Evolutionary conservation across 441 rosid species (phyloP).

Genomic region (Euphorbia corollata): DNA sequence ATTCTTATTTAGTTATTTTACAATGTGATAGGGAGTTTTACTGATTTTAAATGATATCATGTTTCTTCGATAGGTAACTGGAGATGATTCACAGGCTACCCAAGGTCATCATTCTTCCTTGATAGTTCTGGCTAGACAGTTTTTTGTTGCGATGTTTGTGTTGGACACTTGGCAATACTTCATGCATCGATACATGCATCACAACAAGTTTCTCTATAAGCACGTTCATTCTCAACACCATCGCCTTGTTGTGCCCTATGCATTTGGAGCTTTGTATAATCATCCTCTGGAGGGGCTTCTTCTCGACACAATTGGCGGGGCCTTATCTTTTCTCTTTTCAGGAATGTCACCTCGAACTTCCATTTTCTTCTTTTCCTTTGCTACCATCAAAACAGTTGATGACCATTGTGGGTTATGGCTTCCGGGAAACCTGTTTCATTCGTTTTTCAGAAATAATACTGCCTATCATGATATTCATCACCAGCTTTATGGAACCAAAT

Average conservation of each 20-base stretch:
- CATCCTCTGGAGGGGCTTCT: constrained; percentile 85
- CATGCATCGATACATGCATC: constrained; percentile 84
- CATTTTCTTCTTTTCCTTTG: constrained; percentile 83
- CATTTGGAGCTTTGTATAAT: constrained; percentile 77
- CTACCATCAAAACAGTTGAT: constrained; percentile 85
- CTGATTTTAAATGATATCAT: constrained; percentile 5
- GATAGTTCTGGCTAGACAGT: constrained; percentile 48
- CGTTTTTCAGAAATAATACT: constrained; percentile 74
- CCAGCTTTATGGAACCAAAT: constrained; percentile 80
- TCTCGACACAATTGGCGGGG: constrained; percentile 86
- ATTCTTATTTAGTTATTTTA: not conserved
- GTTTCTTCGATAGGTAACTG: constrained; percentile 47
- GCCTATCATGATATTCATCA: constrained; percentile 95
- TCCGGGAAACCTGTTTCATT: constrained; percentile 87
- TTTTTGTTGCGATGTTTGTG: constrained; percentile 65
- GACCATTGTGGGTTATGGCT: constrained; percentile 92
- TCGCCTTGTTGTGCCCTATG: constrained; percentile 81
- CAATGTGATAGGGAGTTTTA: not conserved
- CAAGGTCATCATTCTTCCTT: constrained; percentile 38
- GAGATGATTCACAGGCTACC: constrained; percentile 33
- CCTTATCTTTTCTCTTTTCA: constrained; percentile 76
- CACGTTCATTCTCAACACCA: constrained; percentile 87
- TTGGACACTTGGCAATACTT: constrained; percentile 94
- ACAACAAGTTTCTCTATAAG: constrained; percentile 76
- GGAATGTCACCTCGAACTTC: constrained; percentile 90